Conservation (phyloP, 169 alveolate genomes). For the Plasmodium fragile region DNA sequence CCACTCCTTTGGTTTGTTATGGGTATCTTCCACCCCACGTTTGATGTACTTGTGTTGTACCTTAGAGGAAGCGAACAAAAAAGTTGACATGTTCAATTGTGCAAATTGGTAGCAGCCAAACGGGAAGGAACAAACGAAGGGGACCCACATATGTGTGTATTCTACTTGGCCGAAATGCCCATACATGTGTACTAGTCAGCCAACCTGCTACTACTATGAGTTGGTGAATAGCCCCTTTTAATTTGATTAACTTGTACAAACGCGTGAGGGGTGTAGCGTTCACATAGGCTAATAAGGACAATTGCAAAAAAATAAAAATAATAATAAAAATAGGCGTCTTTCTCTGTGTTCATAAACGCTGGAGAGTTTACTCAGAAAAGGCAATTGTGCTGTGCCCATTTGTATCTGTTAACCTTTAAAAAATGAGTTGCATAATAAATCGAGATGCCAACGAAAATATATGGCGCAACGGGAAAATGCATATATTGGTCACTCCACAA, state of each 20-base stretch:
- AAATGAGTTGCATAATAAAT: neutral
- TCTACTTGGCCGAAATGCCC: neutral
- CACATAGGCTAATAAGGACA: neutral
- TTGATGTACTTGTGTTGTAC: neutral
- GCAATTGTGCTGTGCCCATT: neutral
- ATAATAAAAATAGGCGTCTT: neutral
- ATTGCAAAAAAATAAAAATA: neutral
- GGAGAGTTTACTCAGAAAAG: neutral
- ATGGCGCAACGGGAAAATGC: neutral
- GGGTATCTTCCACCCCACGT: neutral
- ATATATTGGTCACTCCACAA: neutral
- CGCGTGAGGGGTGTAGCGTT: neutral
- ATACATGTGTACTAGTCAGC: neutral
- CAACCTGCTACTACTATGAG: neutral
- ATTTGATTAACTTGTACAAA: neutral
- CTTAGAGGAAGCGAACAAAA: neutral
- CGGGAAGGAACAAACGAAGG: neutral
- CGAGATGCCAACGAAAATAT: neutral
- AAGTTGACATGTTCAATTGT: neutral
- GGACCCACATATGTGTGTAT: neutral
- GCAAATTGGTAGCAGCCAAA: neutral
- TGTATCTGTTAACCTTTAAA: too few relatives aligned
- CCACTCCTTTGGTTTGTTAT: too few relatives aligned
- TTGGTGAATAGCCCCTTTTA: neutral
- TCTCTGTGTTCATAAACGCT: neutral